Conservation (phyloP, 2,329 filamentous ascomycete genomes). For the Hirsutella rhossiliensis region DNA sequence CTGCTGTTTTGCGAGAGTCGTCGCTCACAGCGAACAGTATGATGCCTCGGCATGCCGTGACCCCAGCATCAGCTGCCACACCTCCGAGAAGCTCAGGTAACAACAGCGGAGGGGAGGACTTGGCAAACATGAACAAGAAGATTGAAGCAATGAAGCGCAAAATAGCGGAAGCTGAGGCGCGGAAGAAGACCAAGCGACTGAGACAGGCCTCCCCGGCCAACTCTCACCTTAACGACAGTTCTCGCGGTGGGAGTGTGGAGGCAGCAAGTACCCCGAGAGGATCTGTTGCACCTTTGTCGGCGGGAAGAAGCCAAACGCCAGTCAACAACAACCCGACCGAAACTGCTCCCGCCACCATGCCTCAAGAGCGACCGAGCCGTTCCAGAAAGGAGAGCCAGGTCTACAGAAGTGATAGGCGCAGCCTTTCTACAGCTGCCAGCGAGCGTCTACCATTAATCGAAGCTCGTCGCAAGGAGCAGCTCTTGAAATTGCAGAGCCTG, state of each 20-base stretch:
- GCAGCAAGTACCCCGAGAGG: not conserved
- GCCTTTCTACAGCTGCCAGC: conserved; percentile 21
- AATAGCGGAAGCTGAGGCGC: conserved; percentile 47
- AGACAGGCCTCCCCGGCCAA: conserved; percentile 17
- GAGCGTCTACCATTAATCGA: conserved; percentile 24
- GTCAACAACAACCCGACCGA: not conserved
- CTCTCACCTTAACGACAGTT: conserved; percentile 12
- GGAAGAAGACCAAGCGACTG: conserved; percentile 30
- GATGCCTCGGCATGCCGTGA: conserved; percentile 25
- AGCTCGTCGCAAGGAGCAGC: conserved; percentile 24
- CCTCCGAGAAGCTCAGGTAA: conserved; percentile 22
- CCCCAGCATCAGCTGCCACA: conserved; percentile 25
- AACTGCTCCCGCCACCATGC: not conserved
- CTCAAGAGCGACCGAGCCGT: not conserved
- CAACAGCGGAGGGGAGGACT: conserved; percentile 24
- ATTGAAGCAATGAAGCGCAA: conserved; percentile 49
- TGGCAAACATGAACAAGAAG: conserved; percentile 40
- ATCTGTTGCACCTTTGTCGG: not conserved
- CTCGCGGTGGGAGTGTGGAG: conserved; percentile 14
- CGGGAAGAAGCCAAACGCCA: not conserved
- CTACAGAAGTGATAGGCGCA: conserved; percentile 7
- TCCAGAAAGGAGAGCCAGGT: not conserved
- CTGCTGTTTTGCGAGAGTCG: conserved; percentile 27
- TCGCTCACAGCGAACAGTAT: conserved; percentile 30
- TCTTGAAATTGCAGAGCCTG: conserved; percentile 32